Percentiles rank a stretch among this genome's conserved stretches.
Conservation (phyloP, 768 basidiomycete genomes). For the Scleroderma citrinum region DNA sequence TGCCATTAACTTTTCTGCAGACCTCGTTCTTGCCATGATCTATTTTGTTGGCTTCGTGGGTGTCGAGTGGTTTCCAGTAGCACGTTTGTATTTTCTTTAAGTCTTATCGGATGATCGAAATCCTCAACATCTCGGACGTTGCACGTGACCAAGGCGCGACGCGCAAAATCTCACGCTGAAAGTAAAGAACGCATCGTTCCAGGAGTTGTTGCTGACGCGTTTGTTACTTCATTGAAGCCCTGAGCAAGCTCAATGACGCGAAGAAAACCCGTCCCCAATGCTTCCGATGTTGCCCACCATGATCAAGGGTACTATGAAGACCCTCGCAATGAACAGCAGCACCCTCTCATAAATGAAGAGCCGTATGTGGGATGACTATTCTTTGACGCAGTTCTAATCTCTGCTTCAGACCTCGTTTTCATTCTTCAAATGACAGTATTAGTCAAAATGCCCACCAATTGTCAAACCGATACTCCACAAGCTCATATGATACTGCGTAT, state of each 20-base stretch:
- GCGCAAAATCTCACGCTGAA: conserved; percentile 1
- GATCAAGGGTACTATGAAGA: conserved; percentile 7
- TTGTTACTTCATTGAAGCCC: neutral
- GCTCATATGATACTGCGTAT: neutral
- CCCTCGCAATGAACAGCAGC: neutral
- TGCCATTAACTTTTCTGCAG: too few species aligned
- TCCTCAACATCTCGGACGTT: neutral
- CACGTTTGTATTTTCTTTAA: too few species aligned
- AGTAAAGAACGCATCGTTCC: too few species aligned
- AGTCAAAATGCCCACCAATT: conserved; percentile 1
- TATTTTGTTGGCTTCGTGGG: too few species aligned
- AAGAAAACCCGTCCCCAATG: conserved; percentile 19
- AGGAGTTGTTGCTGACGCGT: too few species aligned
- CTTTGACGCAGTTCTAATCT: neutral
- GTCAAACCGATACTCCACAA: neutral
- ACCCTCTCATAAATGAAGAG: neutral
- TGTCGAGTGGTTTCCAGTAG: too few species aligned
- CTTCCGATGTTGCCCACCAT: neutral
- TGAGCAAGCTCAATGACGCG: conserved; percentile 8
- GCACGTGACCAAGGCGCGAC: conserved; percentile 11
- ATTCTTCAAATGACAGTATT: neutral
- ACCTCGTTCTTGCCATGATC: too few species aligned
- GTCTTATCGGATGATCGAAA: too few species aligned
- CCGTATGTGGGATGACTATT: neutral
- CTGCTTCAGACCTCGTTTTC: neutral